Evolutionary conservation across 2,329 filamentous ascomycete species (phyloP), one percentile per base, ranked within the genome.

Genomic region (Karstenula rhodostoma): DNA sequence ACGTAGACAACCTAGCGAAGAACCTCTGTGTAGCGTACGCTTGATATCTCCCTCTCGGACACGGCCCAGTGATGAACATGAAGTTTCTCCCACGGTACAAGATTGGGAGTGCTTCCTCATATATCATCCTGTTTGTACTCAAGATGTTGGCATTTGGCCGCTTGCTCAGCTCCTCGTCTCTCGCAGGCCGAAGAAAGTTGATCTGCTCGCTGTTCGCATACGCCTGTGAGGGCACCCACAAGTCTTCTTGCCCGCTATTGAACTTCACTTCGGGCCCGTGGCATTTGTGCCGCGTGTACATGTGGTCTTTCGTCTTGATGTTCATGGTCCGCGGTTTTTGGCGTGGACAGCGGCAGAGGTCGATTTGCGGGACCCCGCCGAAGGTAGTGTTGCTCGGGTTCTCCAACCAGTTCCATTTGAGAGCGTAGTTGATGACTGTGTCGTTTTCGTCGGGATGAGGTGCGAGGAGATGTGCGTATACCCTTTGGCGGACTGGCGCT

Each of bases 361-460:
- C 70, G 48, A 75, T 66, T 43, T 73, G 72, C 9, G 65, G 62
- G 8, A 60, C 54, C 6, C 70, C 68, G 12, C 63, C 67, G 42
- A 74, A 75, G 7, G 74, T 75, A 8, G 67, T 70, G 49, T 73
- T 73, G 60, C 67, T 70, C 1, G 74, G 73, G 37, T 73, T 68
- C 4, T 73, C 65, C 5, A 77, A 63, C 57, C 68, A 63, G 4
- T 68, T 66, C 69, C 72, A 75, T 19, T 60, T 49, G 17, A 75
- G 64, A 7, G 59, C 56, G 74, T 77, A 77, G 56, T 76, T 78
- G 40, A 83, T 66, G 2, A 70, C 71, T 19, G 69, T 73, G 5
- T 76, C 57, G 12, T 73, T 66, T 29, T 78, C 73, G 54, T 77
- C 69, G 6, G 77, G 78, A 57, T 76, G 69, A 23, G 65, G 64